phyloP scores from a whole-genome alignment of 345 rosid genomes.

The Gossypium anomalum region DNA sequence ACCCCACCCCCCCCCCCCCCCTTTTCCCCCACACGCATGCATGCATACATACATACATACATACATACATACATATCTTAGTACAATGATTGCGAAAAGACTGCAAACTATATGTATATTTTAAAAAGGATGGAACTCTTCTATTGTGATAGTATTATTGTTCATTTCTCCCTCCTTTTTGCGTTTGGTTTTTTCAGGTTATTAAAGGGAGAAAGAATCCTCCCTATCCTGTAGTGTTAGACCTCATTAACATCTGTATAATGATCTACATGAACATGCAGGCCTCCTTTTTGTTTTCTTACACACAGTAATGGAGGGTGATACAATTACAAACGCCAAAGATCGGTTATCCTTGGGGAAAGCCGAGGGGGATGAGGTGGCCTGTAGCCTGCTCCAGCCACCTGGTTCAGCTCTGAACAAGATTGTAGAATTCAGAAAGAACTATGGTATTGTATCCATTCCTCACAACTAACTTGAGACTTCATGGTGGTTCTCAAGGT shows the following conservation, averaged over 20 bases:
- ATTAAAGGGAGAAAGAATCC: neutral
- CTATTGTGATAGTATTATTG: neutral
- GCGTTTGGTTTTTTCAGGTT: neutral
- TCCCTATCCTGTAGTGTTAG: neutral
- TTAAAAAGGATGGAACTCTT: neutral
- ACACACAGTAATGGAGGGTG: neutral
- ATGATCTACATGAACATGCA: neutral
- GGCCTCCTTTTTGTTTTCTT: neutral
- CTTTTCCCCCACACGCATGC: too few species aligned
- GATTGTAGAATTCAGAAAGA: neutral
- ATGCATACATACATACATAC: too few species aligned
- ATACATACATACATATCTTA: neutral
- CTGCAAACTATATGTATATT: neutral
- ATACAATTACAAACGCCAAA: neutral
- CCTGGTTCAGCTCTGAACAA: too few species aligned
- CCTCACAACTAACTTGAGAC: slow-evolving; percentile 11
- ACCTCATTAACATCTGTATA: neutral
- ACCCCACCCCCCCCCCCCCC: too few species aligned
- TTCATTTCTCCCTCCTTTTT: neutral
- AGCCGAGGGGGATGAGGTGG: too few species aligned
- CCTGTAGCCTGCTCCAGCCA: too few species aligned
- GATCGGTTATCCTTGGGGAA: too few species aligned
- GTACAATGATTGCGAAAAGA: neutral
- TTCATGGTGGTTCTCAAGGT: slow-evolving; percentile 74
- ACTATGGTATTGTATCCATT: neutral